Conservation (phyloP, 805 yeast genomes). For the Jamesozyma hellenica region DNA sequence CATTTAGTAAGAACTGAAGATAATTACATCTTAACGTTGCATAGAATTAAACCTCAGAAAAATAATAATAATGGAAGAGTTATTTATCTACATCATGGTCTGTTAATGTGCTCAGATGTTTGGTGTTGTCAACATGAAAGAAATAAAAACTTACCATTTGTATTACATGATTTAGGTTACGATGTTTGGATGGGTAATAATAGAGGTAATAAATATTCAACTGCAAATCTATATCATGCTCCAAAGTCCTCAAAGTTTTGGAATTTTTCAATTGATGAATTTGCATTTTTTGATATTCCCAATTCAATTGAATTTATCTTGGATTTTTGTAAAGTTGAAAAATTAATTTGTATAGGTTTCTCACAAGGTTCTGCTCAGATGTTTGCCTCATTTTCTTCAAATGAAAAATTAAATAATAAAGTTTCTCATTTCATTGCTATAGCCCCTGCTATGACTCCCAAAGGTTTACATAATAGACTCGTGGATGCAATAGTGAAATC, state of each 20-base stretch:
- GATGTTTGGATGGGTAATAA: conserved; percentile 95
- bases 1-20: conserved; percentile 72
- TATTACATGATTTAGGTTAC: conserved; percentile 68
- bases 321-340: conserved; percentile 34
- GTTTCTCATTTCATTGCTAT: conserved; percentile 61
- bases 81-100: conserved; percentile 84
- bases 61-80: conserved; percentile 34
- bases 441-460: conserved; percentile 92
- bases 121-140: conserved; percentile 51
- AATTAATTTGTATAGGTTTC: conserved; percentile 71
- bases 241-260: conserved; percentile 49
- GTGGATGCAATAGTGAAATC: conserved; percentile 67
- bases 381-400: conserved; percentile 66
- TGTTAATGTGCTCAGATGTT: conserved; percentile 79
- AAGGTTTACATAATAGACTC: conserved; percentile 65
- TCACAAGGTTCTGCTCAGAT: conserved; percentile 94
- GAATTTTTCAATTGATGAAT: conserved; percentile 87
- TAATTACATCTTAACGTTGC: conserved; percentile 65
- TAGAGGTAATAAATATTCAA: conserved; percentile 86
- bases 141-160: conserved; percentile 56
- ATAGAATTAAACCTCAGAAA: conserved; percentile 45
- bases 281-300: conserved; percentile 86
- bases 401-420: conserved; percentile 50
- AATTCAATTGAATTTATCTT: conserved; percentile 68
- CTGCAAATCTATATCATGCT: conserved; percentile 50